Evolutionary conservation across 805 yeast species (phyloP).

Genomic region (Wickerhamomyces chambardii): DNA sequence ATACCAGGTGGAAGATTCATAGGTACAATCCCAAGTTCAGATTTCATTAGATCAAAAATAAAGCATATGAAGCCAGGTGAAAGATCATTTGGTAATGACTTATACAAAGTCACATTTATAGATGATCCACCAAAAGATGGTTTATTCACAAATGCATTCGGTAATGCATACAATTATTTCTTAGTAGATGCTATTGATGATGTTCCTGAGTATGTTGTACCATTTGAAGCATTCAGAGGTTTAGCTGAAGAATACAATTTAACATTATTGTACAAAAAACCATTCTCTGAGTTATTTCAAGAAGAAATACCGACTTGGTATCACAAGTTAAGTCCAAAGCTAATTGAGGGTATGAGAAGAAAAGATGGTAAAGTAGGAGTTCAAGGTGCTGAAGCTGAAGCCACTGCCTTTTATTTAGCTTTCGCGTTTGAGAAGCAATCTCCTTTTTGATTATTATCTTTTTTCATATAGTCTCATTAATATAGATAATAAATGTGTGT

Average conservation of each 20-base stretch:
- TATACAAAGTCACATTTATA: conserved; percentile 78
- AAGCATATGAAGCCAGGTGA: conserved; percentile 41
- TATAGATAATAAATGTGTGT: no score
- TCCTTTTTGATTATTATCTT: no score
- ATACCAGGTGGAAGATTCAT: conserved; percentile 80
- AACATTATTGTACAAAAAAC: conserved; percentile 60
- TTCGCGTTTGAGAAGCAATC: conserved; percentile 66
- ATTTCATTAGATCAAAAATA: conserved; percentile 64
- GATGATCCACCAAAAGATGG: conserved; percentile 70
- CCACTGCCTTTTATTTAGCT: conserved; percentile 75
- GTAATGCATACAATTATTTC: conserved; percentile 75
- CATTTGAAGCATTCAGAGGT: conserved; percentile 79
- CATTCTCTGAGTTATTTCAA: conserved; percentile 75
- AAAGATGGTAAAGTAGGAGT: conserved; percentile 79
- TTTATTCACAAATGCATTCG: conserved; percentile 66
- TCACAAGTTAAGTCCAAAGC: conserved; percentile 44
- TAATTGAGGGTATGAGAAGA: conserved; percentile 62
- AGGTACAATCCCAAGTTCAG: conserved; percentile 93
- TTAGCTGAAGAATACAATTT: conserved; percentile 80
- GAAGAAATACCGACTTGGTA: conserved; percentile 68
- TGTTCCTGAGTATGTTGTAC: conserved; percentile 95
- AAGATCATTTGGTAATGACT: conserved; percentile 74
- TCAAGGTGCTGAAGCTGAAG: conserved; percentile 84
- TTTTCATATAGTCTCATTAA: no score
- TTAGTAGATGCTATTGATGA: conserved; percentile 91